A percentile compares a stretch with the other conserved stretches of the same genome.
Conservation (phyloP, 2,329 filamentous ascomycete species). For the Penicillium brevicompactum region DNA sequence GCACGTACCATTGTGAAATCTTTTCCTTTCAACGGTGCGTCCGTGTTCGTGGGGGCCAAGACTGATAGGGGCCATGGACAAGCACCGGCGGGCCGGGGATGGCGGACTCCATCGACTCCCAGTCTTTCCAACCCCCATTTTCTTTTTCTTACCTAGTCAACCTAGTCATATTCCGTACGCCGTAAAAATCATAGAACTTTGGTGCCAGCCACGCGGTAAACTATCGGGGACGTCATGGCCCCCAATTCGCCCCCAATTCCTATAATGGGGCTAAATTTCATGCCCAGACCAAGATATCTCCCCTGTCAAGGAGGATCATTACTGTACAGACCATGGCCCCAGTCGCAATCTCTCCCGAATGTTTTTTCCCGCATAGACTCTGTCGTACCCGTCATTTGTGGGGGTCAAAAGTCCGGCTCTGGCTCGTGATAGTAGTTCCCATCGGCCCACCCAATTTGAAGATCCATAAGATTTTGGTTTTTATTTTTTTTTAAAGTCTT, state of each 20-base stretch:
- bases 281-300: conserved; percentile 14
- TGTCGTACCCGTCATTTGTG: conserved; percentile 24
- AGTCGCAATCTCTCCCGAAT: conserved; percentile 16
- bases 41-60: conserved; percentile 26
- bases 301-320: conserved; percentile 23
- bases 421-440: conserved; percentile 13
- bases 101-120: background rate
- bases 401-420: conserved; percentile 20
- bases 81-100: conserved; percentile 8
- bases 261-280: conserved; percentile 23
- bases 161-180: background rate
- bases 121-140: conserved; percentile 1
- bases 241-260: conserved; percentile 25
- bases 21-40: conserved; percentile 17
- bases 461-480: conserved; percentile 14
- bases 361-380: conserved; percentile 14
- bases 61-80: conserved; percentile 5
- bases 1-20: conserved; percentile 4
- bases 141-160: background rate
- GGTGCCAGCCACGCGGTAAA: background rate
- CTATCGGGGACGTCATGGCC: conserved; percentile 20
- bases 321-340: conserved; percentile 21
- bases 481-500: background rate
- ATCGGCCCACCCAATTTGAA: conserved; percentile 23
- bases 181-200: background rate